phyloP scores from a whole-genome alignment of 345 rosid species.

The Linum lewisii region DNA sequence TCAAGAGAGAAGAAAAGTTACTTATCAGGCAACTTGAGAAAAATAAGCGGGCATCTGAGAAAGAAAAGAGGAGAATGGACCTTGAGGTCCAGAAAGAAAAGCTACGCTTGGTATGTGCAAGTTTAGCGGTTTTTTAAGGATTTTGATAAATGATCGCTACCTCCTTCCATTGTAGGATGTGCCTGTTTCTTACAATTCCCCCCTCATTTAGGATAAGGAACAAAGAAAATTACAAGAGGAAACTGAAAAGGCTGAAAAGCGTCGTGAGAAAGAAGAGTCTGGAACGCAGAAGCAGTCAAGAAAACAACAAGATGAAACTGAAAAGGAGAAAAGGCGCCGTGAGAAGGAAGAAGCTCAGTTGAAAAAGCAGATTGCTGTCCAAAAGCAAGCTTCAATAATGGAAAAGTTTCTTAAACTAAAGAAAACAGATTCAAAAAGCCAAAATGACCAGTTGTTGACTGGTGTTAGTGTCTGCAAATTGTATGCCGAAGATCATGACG shows the following conservation, averaged over 20 bases:
- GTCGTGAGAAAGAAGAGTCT: conserved; percentile 50
- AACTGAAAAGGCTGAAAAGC: conserved; percentile 41
- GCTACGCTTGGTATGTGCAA: conserved; percentile 39
- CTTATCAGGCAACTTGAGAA: conserved; percentile 61
- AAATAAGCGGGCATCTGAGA: conserved; percentile 55
- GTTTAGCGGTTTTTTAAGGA: neutral
- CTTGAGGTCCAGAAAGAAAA: conserved; percentile 55
- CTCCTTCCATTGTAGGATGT: neutral
- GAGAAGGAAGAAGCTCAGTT: conserved; percentile 70
- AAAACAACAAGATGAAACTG: conserved; percentile 76
- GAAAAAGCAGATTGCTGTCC: conserved; percentile 45
- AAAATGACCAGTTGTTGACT: conserved; percentile 24
- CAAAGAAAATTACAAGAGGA: conserved; percentile 51
- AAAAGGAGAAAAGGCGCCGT: conserved; percentile 53
- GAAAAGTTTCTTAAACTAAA: conserved; percentile 65
- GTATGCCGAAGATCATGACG: conserved; percentile 21
- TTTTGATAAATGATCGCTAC: neutral
- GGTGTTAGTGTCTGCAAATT: conserved; percentile 16
- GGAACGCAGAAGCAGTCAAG: conserved; percentile 49
- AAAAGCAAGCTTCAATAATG: conserved; percentile 90
- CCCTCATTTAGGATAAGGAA: conserved; percentile 51
- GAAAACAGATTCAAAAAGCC: conserved; percentile 31
- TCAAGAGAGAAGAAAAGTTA: conserved; percentile 50
- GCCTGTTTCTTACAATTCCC: conserved; percentile 1
- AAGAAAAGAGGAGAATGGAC: conserved; percentile 66